A percentile compares a stretch with the other conserved stretches of the same genome.
Conservation (phyloP, 306 rosid species). For the Fagus crenata region DNA sequence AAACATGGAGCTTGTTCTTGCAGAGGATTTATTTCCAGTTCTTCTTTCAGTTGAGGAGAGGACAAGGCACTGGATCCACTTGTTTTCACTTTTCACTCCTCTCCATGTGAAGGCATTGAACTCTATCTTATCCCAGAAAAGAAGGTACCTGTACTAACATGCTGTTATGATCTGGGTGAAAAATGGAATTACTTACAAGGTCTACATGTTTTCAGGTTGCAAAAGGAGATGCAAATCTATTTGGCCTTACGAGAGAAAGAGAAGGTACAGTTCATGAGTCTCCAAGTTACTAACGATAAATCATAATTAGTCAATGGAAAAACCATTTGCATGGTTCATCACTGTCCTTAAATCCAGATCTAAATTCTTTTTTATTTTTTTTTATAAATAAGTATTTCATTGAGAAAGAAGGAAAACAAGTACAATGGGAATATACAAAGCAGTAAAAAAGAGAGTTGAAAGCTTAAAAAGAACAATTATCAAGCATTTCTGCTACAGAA, state of each 20-base stretch:
- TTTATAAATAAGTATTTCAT: no score
- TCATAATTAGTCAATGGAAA: not conserved
- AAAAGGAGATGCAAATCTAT: slow-evolving; percentile 67
- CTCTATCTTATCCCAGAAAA: slow-evolving; percentile 68
- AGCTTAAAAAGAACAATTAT: no score
- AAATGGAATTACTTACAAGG: slow-evolving; percentile 24
- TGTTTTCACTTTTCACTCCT: slow-evolving; percentile 68
- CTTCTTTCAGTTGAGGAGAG: slow-evolving; percentile 65
- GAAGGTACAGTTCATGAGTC: slow-evolving; percentile 55
- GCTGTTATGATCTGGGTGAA: slow-evolving; percentile 16
- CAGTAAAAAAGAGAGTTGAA: no score
- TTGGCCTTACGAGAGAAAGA: slow-evolving; percentile 52
- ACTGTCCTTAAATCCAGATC: not conserved
- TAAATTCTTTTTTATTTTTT: no score
- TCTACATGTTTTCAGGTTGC: slow-evolving; percentile 65
- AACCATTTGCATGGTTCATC: not conserved
- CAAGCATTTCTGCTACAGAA: no score
- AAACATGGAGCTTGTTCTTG: slow-evolving; percentile 74
- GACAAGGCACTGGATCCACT: slow-evolving; percentile 84
- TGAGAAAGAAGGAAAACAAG: no score
- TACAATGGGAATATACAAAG: no score
- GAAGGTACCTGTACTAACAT: slow-evolving; percentile 54
- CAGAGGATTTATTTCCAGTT: slow-evolving; percentile 66
- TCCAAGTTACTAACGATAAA: not conserved
- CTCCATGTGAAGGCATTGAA: slow-evolving; percentile 66